A percentile compares a stretch with the other conserved stretches of the same genome.
phyloP scores from a whole-genome alignment of 345 rosid species.

The Eutrema yunnanense region DNA sequence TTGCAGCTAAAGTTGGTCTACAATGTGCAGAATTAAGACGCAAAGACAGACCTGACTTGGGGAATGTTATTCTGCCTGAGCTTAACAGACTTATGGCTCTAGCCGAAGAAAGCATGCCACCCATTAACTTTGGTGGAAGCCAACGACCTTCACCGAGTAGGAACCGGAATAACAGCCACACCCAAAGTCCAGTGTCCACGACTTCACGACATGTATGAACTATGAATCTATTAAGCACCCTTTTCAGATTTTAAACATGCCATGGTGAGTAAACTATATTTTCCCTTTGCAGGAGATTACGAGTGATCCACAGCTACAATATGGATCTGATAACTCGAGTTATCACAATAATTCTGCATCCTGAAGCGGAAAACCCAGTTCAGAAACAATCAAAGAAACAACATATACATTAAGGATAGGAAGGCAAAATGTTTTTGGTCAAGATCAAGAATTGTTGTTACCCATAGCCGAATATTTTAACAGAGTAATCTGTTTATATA shows the following conservation, averaged over 20 bases:
- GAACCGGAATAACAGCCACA: background rate
- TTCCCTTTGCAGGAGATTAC: conserved; percentile 35
- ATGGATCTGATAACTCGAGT: conserved; percentile 34
- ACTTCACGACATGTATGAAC: conserved; percentile 34
- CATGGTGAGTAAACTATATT: background rate
- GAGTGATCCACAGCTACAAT: conserved; percentile 29
- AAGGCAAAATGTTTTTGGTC: background rate
- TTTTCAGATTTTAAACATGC: background rate
- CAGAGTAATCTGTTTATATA: background rate
- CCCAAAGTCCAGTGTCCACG: conserved; percentile 16
- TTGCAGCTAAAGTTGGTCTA: conserved; percentile 55
- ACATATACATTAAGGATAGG: background rate
- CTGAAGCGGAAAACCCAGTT: background rate
- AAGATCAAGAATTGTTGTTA: background rate
- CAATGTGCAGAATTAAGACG: conserved; percentile 70
- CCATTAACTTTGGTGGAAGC: conserved; percentile 5
- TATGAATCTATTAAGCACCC: background rate
- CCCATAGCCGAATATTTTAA: background rate
- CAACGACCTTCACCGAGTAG: conserved; percentile 23
- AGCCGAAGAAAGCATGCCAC: conserved; percentile 39
- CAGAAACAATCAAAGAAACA: background rate
- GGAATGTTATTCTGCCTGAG: conserved; percentile 53
- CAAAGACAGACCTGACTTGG: conserved; percentile 89
- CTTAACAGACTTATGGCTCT: conserved; percentile 59
- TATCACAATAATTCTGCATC: background rate